Evolutionary conservation across 306 rosid species (phyloP).

Genomic region (Glycyrrhiza uralensis): DNA sequence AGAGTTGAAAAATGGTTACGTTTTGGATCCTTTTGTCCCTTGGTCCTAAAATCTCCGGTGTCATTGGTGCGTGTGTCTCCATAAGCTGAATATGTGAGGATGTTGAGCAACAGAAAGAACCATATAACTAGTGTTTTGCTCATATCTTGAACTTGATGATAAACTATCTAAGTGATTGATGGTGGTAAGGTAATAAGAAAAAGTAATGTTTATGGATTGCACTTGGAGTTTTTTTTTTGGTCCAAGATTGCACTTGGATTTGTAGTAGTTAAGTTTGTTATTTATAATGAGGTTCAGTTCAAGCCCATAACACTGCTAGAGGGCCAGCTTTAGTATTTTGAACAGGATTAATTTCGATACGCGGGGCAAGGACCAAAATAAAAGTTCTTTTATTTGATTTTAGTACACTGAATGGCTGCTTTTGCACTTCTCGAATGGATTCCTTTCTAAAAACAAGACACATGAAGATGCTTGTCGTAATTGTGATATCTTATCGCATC

Average conservation of each 20-base stretch:
- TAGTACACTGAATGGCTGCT: not conserved
- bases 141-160: conserved; percentile 10
- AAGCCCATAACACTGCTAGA: not conserved
- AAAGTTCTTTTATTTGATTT: no score
- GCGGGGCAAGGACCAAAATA: not conserved
- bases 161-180: not conserved
- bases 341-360: not conserved
- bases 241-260: not conserved
- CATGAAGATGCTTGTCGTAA: not conserved
- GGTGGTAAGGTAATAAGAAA: not conserved
- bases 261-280: not conserved
- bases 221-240: no score
- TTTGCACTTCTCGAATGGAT: conserved; percentile 19
- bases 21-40: conserved; percentile 20
- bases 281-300: conserved; percentile 16
- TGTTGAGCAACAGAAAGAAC: conserved; percentile 32
- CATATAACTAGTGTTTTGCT: not conserved
- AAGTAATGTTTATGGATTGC: not conserved
- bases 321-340: not conserved
- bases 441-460: not conserved
- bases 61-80: conserved; percentile 6
- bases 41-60: not conserved
- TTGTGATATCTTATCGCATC: not conserved
- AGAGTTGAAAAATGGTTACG: conserved; percentile 28
- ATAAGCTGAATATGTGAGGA: conserved; percentile 25